phyloP scores from a whole-genome alignment of 176 grass and related monocot genomes.

The Poa pratensis region DNA sequence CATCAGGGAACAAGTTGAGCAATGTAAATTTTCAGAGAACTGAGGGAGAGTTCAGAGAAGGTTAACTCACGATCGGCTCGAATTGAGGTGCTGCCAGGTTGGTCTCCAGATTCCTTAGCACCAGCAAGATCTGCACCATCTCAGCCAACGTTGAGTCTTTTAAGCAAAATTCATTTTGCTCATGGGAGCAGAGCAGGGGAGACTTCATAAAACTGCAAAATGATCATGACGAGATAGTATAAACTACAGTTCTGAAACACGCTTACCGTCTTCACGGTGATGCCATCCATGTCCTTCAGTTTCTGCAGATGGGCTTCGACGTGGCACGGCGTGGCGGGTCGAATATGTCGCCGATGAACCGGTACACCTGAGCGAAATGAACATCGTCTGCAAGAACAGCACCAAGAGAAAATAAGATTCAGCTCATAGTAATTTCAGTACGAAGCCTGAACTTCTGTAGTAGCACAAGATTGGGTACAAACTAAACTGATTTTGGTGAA shows the following conservation, averaged over 20 bases:
- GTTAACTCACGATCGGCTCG: conserved; percentile 61
- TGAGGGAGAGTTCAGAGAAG: not conserved
- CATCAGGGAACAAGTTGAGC: conserved; percentile 6
- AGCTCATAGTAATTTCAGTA: not conserved
- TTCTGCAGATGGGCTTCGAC: conserved; percentile 52
- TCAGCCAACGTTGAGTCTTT: too few relatives aligned
- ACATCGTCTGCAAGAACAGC: conserved; percentile 48
- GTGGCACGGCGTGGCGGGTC: conserved; percentile 57
- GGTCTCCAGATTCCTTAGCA: conserved; percentile 69
- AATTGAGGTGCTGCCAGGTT: conserved; percentile 63
- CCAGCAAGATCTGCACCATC: conserved; percentile 69
- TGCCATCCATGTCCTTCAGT: conserved; percentile 57
- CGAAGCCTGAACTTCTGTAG: too few relatives aligned
- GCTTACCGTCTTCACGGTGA: conserved; percentile 60
- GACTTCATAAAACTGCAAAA: not conserved
- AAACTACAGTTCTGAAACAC: not conserved
- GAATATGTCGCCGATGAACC: conserved; percentile 90
- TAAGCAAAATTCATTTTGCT: too few relatives aligned
- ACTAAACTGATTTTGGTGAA: too few relatives aligned
- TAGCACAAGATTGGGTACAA: too few relatives aligned
- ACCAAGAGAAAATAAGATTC: not conserved
- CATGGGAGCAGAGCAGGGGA: not conserved
- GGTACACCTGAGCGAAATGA: conserved; percentile 71
- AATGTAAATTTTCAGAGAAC: not conserved
- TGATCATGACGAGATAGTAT: not conserved